Base-by-base conservation (phyloP, 163 green algal genomes). In the Scenedesmus sp. region DNA sequence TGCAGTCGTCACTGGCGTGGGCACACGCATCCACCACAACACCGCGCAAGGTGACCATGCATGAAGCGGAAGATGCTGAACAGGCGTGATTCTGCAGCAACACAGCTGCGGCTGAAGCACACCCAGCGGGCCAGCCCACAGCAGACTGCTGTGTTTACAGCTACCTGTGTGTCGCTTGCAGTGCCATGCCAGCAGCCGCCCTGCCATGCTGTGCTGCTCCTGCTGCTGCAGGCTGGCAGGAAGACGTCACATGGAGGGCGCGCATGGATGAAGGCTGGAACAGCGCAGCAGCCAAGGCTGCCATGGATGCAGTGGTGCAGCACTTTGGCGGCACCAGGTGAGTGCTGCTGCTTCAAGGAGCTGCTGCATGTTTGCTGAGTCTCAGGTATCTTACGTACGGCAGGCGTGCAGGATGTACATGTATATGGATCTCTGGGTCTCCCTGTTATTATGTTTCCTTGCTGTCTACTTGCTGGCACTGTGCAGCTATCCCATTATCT, bases 201-300 rank as follows among this genome's bases (percentile, higher is more conserved):
- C n/a, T 82, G 74, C n/a, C 74, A 82, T 56, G n/a, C 74, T 82
- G 74, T 23, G 6, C 26, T 84, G 76, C 76, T 84, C 34, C 76
- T 84, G 34, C 12, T 84, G 76, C 52, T 66, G 56, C 76, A 91
- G 88, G 88, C 12, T 92, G 88, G 88, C 56, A 82, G 26, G 88
- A 92, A n/a, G 88, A 92, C 34, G 54, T 26, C 4, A 2, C 34
- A 23, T 92, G 88, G 88, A 92, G 77, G 62, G 59, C 55, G 3
- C 62, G 59, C 59, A 87, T 92, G 88, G 23, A 88, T 52, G 7
- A 70, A n/a, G 88, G 79, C 20, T 92, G 88, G 88, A 52, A 88
- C 60, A 60, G 46, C 13, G 16, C 12, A 2, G 73, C 9, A 76
- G 88, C 88, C 18, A 66, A 56, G 15, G 79, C 46, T 0, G 54